Conservation (phyloP, 2,329 filamentous ascomycete species). For the Venturia nashicola region DNA sequence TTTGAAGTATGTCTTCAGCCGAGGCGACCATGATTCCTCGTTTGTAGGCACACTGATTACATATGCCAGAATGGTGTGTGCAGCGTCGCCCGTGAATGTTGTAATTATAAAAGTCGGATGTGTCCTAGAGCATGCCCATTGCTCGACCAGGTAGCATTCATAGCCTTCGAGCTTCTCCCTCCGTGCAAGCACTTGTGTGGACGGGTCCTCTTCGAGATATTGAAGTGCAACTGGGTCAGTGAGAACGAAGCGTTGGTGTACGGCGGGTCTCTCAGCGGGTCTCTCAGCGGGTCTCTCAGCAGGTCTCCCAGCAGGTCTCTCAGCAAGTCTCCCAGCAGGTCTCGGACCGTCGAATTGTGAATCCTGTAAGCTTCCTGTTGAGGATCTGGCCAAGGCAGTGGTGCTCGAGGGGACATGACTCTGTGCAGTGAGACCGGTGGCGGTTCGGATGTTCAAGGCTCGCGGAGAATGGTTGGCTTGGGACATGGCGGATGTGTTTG, state of each 20-base stretch:
- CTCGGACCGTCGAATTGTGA: constrained; percentile 17
- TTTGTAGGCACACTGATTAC: constrained; percentile 74
- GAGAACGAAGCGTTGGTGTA: constrained; percentile 48
- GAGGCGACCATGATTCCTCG: constrained; percentile 65
- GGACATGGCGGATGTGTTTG: background rate
- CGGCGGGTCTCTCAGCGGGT: constrained; percentile 17
- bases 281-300: constrained; percentile 17
- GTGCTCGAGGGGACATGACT: background rate
- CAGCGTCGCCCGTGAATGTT: constrained; percentile 80
- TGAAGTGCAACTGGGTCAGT: constrained; percentile 54
- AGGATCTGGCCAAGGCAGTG: background rate
- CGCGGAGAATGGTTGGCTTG: background rate
- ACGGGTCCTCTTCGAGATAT: constrained; percentile 77
- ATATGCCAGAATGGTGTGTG: constrained; percentile 64
- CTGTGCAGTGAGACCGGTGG: background rate
- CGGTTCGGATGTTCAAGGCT: background rate
- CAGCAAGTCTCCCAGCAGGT: constrained; percentile 14
- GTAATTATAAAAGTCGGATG: constrained; percentile 87
- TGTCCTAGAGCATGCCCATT: constrained; percentile 88
- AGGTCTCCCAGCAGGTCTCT: no score
- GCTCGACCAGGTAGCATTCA: constrained; percentile 88
- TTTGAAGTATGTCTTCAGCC: constrained; percentile 72
- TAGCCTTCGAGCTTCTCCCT: constrained; percentile 64
- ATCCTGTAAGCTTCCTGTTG: constrained; percentile 8
- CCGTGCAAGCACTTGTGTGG: constrained; percentile 62